Percentiles rank a stretch among this genome's conserved stretches.
Evolutionary conservation across 1,284 basidiomycete genomes (phyloP).

Genomic region (Waitea zeae): DNA sequence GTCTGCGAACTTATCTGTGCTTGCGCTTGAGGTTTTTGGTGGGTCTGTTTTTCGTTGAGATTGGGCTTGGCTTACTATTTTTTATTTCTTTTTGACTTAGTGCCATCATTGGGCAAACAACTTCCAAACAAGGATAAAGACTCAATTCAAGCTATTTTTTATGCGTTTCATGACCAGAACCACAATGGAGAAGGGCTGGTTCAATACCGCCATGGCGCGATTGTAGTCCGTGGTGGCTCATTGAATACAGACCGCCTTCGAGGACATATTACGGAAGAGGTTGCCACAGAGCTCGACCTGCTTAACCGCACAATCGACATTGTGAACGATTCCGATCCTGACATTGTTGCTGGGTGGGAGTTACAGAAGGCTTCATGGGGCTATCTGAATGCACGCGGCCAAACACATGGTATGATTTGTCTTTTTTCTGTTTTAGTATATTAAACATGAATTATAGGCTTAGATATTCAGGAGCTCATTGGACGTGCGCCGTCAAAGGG

Average conservation of each 20-base stretch:
- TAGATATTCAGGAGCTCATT: slow-evolving; percentile 50
- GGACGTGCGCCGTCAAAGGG: slow-evolving; percentile 41
- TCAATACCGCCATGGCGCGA: not conserved
- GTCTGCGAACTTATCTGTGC: too few relatives aligned
- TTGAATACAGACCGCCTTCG: not conserved
- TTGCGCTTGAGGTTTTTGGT: slow-evolving; percentile 78
- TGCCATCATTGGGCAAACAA: slow-evolving; percentile 40
- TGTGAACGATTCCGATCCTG: slow-evolving; percentile 72
- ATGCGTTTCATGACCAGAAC: slow-evolving; percentile 42
- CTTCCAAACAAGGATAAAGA: slow-evolving; percentile 63
- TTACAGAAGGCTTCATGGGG: slow-evolving; percentile 85
- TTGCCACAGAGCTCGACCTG: slow-evolving; percentile 60
- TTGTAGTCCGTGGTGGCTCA: not conserved
- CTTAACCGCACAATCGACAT: slow-evolving; percentile 69
- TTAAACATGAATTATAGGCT: slow-evolving; percentile 22
- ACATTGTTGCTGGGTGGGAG: slow-evolving; percentile 88
- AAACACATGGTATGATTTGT: slow-evolving; percentile 32
- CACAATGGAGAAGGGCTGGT: slow-evolving; percentile 14
- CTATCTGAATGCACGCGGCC: slow-evolving; percentile 62
- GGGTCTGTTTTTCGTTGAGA: too few relatives aligned
- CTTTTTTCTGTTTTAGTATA: slow-evolving; percentile 4
- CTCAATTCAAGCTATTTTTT: slow-evolving; percentile 57
- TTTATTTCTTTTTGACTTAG: slow-evolving; percentile 26
- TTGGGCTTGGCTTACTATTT: not conserved
- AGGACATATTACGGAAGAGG: not conserved